A percentile compares a stretch with the other conserved stretches of the same genome.
phyloP scores from a whole-genome alignment of 495 filamentous ascomycete species.

The Lasiosphaeria hispida region DNA sequence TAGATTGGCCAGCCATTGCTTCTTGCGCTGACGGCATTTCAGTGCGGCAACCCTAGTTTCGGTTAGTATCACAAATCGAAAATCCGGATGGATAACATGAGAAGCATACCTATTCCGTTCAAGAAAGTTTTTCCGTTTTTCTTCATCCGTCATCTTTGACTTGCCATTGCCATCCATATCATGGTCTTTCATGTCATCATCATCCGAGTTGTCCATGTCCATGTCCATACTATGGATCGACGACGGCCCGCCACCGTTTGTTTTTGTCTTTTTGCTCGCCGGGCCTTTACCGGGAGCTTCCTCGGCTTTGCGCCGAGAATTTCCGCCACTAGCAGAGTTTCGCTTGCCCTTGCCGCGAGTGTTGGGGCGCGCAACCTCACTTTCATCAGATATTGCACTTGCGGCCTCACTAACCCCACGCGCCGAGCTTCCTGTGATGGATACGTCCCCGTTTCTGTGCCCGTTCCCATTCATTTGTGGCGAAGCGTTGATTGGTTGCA shows the following conservation, averaged over 20 bases:
- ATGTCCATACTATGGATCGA: constrained; percentile 27
- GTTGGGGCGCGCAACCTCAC: constrained; percentile 60
- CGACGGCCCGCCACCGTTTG: constrained; percentile 48
- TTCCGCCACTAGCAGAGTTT: constrained; percentile 30
- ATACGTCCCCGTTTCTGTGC: constrained; percentile 47
- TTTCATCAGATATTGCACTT: constrained; percentile 71
- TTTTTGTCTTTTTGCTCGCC: constrained; percentile 70
- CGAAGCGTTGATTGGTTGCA: constrained; percentile 46
- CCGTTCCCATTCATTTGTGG: constrained; percentile 49
- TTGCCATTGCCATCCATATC: constrained; percentile 44
- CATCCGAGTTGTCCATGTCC: constrained; percentile 30
- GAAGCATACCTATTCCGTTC: constrained; percentile 85
- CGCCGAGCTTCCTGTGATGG: constrained; percentile 40
- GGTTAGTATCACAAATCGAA: constrained; percentile 25
- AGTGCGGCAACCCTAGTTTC: constrained; percentile 79
- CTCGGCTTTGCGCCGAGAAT: constrained; percentile 75
- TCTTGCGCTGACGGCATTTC: constrained; percentile 97
- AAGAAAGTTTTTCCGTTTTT: constrained; percentile 97
- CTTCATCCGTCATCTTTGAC: constrained; percentile 96
- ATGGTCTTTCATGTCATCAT: constrained; percentile 50
- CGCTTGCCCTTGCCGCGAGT: constrained; percentile 72
- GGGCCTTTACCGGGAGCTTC: constrained; percentile 64
- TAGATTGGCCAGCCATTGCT: constrained; percentile 96
- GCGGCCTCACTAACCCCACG: constrained; percentile 66
- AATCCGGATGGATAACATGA: background rate